Evolutionary conservation across 352 stramenopile genomes (phyloP).

Genomic region (Phytophthora fragariaefolia): DNA sequence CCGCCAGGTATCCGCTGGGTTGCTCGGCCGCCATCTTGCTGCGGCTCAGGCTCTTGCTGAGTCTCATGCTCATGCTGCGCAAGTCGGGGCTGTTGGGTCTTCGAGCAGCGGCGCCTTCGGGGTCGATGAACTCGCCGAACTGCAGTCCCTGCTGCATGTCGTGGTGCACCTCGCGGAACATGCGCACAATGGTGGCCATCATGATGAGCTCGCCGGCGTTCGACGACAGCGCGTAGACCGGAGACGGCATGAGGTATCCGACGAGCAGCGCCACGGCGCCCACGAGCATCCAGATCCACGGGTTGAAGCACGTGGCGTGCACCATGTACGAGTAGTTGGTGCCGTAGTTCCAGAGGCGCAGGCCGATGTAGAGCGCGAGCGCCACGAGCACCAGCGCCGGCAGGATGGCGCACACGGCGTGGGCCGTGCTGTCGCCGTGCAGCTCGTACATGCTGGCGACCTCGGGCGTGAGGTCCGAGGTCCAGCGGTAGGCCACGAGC

Average conservation of each 20-base stretch:
- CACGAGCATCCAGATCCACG: constrained; percentile 91
- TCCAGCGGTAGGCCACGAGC: constrained; percentile 74
- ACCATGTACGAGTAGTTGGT: constrained; percentile 89
- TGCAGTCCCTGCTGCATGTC: constrained; percentile 83
- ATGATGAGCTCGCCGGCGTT: constrained; percentile 81
- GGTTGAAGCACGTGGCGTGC: constrained; percentile 86
- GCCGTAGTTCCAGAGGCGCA: constrained; percentile 87
- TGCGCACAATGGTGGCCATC: constrained; percentile 82
- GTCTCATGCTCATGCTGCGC: constrained; percentile 17
- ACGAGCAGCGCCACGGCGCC: constrained; percentile 68
- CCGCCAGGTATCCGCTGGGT: constrained; percentile 42
- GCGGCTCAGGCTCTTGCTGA: constrained; percentile 34
- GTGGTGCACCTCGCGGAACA: constrained; percentile 87
- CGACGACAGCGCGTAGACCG: constrained; percentile 75
- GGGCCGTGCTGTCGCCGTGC: constrained; percentile 62
- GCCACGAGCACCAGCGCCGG: constrained; percentile 73
- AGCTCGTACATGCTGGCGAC: constrained; percentile 78
- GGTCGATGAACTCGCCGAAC: constrained; percentile 79
- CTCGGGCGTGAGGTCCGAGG: constrained; percentile 42
- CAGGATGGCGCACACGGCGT: constrained; percentile 66
- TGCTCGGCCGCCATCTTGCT: constrained; percentile 36
- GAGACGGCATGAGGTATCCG: constrained; percentile 78
- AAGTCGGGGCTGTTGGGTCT: constrained; percentile 27
- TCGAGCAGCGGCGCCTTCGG: constrained; percentile 34
- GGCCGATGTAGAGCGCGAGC: constrained; percentile 75